Conservation (phyloP, 2,329 filamentous ascomycete species). For the Xylariomycetidae sp. region DNA sequence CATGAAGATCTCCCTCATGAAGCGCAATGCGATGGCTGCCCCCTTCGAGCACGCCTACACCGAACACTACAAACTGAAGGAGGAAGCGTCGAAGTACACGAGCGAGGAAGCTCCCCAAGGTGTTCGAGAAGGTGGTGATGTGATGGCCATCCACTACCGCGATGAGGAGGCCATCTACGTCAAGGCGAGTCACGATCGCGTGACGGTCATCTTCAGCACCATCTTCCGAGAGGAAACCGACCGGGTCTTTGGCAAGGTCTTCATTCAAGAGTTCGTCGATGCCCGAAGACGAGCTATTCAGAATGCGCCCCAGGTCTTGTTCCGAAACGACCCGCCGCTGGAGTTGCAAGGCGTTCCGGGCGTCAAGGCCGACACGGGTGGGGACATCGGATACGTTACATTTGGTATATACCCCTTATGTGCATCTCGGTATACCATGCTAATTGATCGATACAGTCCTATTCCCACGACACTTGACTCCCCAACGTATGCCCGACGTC, state of each 20-base stretch:
- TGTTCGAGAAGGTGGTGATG: constrained; percentile 78
- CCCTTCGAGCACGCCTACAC: constrained; percentile 97
- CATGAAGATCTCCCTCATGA: constrained; percentile 80
- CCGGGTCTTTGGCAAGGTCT: constrained; percentile 94
- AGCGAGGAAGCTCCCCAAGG: constrained; percentile 92
- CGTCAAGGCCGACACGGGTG: constrained; percentile 67
- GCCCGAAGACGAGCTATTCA: constrained; percentile 91
- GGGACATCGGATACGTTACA: constrained; percentile 94
- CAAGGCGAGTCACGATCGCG: constrained; percentile 93
- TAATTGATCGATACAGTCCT: constrained; percentile 55
- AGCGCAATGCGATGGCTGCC: constrained; percentile 97
- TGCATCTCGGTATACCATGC: neutral
- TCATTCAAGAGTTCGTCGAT: constrained; percentile 98
- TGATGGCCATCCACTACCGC: constrained; percentile 96
- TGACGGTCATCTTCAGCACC: constrained; percentile 98
- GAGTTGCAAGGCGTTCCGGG: constrained; percentile 84
- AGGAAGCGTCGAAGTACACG: constrained; percentile 87
- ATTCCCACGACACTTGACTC: constrained; percentile 89
- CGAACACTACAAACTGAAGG: constrained; percentile 78
- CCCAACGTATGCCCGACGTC: constrained; percentile 84
- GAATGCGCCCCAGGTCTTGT: constrained; percentile 95
- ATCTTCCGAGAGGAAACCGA: constrained; percentile 98
- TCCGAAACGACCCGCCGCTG: constrained; percentile 87
- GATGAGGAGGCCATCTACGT: constrained; percentile 99
- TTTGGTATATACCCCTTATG: constrained; percentile 89